A percentile compares a stretch with the other conserved stretches of the same genome.
These are phyloP conservation scores for Cylindricascospora bacillispora DNA, from an alignment of 1,139 yeast genomes.

Conservation along the genomic window DNA sequence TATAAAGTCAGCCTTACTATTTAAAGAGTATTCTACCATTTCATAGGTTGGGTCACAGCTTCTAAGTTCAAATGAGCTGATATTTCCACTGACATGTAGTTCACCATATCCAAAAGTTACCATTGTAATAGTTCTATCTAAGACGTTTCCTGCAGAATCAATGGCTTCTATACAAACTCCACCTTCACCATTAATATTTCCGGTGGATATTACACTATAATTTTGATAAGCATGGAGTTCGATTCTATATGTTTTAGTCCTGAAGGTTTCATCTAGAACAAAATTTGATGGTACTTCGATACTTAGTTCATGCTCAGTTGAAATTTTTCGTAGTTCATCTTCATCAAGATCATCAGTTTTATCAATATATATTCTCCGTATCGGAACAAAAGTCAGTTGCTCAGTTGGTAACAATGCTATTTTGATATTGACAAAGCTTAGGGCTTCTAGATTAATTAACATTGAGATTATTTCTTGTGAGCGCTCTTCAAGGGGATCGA, in stretches of 20 bases:
- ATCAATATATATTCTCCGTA: constrained; percentile 44
- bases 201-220: constrained; percentile 9
- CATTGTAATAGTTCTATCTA: constrained; percentile 17
- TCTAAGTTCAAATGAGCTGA: constrained; percentile 8
- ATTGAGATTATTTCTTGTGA: constrained; percentile 52
- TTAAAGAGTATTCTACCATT: constrained; percentile 13
- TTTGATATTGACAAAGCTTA: constrained; percentile 38
- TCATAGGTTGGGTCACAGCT: constrained; percentile 15
- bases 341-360: constrained; percentile 2
- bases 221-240: constrained; percentile 52
- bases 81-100: constrained; percentile 9
- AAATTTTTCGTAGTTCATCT: constrained; percentile 1
- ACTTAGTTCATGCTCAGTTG: constrained; percentile 31
- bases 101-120: constrained; percentile 25
- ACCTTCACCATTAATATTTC: constrained; percentile 17
- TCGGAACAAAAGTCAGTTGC: constrained; percentile 31
- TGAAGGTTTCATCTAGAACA: constrained; percentile 7
- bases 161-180: constrained; percentile 16
- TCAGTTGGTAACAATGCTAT: constrained; percentile 48
- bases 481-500: constrained; percentile 61
- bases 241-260: constrained; percentile 39
- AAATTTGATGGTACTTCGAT: constrained; percentile 43
- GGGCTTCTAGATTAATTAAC: constrained; percentile 31
- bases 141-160: constrained; percentile 8
- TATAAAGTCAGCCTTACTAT: constrained; percentile 18